Base-by-base conservation (phyloP, 768 basidiomycete species). In the Termitomyces eurrhizus region DNA sequence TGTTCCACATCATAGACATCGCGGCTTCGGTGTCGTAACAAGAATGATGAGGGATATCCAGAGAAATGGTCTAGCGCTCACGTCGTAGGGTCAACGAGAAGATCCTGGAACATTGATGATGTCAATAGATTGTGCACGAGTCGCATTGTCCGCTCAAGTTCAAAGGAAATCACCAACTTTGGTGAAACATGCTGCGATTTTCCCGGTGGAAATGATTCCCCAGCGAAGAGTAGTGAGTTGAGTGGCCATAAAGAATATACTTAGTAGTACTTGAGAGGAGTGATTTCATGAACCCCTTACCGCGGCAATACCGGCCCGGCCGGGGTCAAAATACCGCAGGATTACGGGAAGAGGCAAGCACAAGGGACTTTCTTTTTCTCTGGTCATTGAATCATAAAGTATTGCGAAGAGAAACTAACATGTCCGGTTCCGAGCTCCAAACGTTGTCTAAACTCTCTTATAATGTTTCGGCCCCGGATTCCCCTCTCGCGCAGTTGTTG, bases 121-220 rank as follows among this genome's bases (percentile, higher is more conserved):
- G 36, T 26, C 32, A 26, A 26, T 7, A 21, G 32, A 44, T 29
- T 21, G 48, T 33, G 11, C 7, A 36, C 2, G 11, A 32, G 49
- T 50, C 16, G 36, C 41, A 50, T 56, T 51, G 58, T 55, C 29
- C 39, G 41, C 32, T 48, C n/a, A 37, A 37, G 37, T 33, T 4
- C 14, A 57, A 29, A 39, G 56, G 13, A 13, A 37, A 48, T 7
- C 6, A 52, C 60, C 59, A 60, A 89, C 92, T 78, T 83, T 84
- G 12, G 85, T 81, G 69, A 94, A 95, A 12, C 70, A 72, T 35
- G 75, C 75, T 9, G 92, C 85, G 60, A 94, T 95, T 21, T 70
- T 68, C 35, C 91, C 92, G 1, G 92, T 93, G 13, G 92, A 90
- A 62, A 96, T 88, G 64, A 95, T 90, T 18, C 93, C 93, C 93